Conservation (phyloP, 495 filamentous ascomycete genomes). For the Entonaema liquescens region DNA sequence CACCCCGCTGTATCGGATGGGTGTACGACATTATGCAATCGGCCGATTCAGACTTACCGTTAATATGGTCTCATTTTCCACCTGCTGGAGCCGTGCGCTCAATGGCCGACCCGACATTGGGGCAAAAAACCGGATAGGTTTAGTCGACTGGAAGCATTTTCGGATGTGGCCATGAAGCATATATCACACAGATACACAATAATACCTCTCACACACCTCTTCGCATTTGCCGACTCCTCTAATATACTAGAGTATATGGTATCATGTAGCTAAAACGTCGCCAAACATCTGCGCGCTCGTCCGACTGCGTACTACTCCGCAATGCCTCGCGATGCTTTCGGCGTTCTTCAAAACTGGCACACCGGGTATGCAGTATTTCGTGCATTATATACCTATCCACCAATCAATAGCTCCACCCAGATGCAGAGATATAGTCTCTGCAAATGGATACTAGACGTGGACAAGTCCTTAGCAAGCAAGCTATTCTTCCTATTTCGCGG, state of each 20-base stretch:
- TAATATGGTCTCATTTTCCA: constrained; percentile 39
- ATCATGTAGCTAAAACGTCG: constrained; percentile 26
- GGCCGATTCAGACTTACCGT: constrained; percentile 40
- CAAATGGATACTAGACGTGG: constrained; percentile 23
- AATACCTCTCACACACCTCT: constrained; percentile 16
- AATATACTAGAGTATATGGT: constrained; percentile 36
- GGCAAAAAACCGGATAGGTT: constrained; percentile 33
- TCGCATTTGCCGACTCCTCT: constrained; percentile 39
- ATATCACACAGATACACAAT: constrained; percentile 16
- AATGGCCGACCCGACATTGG: constrained; percentile 36
- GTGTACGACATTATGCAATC: constrained; percentile 41
- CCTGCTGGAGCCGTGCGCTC: constrained; percentile 30
- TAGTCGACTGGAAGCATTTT: constrained; percentile 36
- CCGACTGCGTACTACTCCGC: constrained; percentile 23
- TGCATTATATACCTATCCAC: constrained; percentile 43
- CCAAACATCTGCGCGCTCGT: constrained; percentile 28
- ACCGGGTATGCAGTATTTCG: constrained; percentile 46
- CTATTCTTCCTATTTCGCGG: constrained; percentile 22
- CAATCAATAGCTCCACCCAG: constrained; percentile 32
- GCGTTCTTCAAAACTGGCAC: constrained; percentile 33
- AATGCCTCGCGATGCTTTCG: constrained; percentile 28
- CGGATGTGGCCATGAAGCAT: constrained; percentile 39
- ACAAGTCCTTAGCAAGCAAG: constrained; percentile 26
- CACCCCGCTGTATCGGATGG: constrained; percentile 39
- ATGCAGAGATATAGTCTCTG: constrained; percentile 42